phyloP scores from a whole-genome alignment of 768 basidiomycete species.

The Rossbeevera mucosa region DNA sequence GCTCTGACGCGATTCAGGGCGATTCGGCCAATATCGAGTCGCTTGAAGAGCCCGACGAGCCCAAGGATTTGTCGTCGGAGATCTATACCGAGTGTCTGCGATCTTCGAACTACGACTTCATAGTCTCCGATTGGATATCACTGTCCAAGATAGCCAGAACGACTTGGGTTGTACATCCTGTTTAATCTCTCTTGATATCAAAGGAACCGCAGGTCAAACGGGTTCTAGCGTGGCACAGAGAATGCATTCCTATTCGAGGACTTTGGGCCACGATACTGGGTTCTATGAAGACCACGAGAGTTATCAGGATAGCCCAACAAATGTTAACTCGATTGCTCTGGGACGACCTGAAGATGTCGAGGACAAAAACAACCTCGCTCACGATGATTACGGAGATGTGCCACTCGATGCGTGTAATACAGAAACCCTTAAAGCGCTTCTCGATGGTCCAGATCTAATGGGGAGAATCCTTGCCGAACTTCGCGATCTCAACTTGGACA shows the following conservation, averaged over 20 bases:
- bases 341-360: background rate
- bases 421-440: background rate
- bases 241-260: background rate
- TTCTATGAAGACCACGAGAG: background rate
- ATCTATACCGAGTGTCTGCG: background rate
- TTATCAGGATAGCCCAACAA: background rate
- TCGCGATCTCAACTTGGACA: conserved; percentile 13
- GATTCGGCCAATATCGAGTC: background rate
- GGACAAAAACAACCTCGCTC: background rate
- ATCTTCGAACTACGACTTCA: background rate
- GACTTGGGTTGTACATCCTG: background rate
- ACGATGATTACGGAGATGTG: background rate
- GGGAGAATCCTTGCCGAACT: conserved; percentile 15
- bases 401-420: background rate
- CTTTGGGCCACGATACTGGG: background rate
- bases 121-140: background rate
- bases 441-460: conserved; percentile 10
- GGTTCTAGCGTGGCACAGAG: background rate
- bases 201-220: background rate
- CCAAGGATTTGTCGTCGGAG: background rate
- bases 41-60: background rate
- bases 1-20: background rate
- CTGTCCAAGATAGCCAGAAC: background rate
- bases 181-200: background rate
- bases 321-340: background rate